Evolutionary conservation across 2,329 filamentous ascomycete genomes (phyloP).

Genomic region (Myriosclerotinia scirpicola): DNA sequence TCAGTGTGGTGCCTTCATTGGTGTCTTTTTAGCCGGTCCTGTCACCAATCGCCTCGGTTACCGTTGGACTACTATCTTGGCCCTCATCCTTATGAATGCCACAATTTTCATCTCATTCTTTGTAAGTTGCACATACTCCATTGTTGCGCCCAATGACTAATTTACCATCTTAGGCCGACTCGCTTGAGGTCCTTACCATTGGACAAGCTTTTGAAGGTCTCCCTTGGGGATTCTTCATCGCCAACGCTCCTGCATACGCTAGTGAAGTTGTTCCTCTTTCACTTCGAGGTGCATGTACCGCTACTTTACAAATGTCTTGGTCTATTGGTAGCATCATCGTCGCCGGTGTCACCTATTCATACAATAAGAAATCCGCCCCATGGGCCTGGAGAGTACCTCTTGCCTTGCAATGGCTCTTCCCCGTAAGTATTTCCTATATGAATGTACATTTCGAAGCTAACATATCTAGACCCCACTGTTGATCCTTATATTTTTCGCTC

Average conservation of each 20-base stretch:
- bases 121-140: conserved; percentile 38
- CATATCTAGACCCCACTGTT: conserved; percentile 46
- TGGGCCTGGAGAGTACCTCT: conserved; percentile 51
- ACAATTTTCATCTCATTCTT: conserved; percentile 47
- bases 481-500: conserved; percentile 50
- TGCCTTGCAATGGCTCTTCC: conserved; percentile 55
- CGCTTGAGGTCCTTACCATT: conserved; percentile 41
- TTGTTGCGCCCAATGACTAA: neutral
- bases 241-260: conserved; percentile 63
- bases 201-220: conserved; percentile 52
- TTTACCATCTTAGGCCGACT: conserved; percentile 3
- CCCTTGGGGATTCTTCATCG: conserved; percentile 66
- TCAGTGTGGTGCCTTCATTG: conserved; percentile 59
- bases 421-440: conserved; percentile 26
- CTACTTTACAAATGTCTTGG: conserved; percentile 68
- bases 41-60: conserved; percentile 59
- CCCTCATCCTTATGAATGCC: conserved; percentile 56
- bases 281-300: conserved; percentile 57
- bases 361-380: conserved; percentile 44
- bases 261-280: conserved; percentile 60
- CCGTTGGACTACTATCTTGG: conserved; percentile 57
- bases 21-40: conserved; percentile 60
- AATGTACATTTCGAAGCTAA: neutral
- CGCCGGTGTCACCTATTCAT: conserved; percentile 55
- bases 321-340: conserved; percentile 62